Evolutionary conservation across 345 rosid genomes (phyloP).

Genomic region (Camelina hispida): DNA sequence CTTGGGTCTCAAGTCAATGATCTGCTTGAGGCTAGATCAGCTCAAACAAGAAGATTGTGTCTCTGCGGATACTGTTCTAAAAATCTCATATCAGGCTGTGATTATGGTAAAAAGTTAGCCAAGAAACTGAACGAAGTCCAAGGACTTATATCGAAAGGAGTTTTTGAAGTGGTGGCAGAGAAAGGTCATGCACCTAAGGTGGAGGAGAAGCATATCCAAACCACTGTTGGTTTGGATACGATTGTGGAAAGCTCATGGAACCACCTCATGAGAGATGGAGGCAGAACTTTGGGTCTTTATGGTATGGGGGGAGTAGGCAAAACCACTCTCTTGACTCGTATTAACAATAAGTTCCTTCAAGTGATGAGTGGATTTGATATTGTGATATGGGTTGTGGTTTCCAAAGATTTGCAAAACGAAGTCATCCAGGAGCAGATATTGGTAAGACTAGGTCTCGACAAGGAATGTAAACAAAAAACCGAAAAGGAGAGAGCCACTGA

Average conservation of each 20-base stretch:
- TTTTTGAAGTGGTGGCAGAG: background rate
- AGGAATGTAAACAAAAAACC: background rate
- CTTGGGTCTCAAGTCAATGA: background rate
- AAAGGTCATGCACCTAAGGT: background rate
- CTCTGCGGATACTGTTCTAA: background rate
- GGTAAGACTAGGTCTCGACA: background rate
- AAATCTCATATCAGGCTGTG: background rate
- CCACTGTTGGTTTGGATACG: background rate
- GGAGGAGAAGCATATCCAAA: background rate
- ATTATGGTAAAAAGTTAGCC: background rate
- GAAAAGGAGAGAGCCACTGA: background rate
- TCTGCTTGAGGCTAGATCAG: background rate
- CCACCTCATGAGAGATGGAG: background rate
- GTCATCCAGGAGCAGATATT: background rate
- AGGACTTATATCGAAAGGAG: background rate
- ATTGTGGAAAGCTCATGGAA: background rate
- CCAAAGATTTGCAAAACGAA: background rate
- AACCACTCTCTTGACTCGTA: background rate
- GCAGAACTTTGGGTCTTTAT: background rate
- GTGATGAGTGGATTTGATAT: background rate
- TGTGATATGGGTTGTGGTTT: background rate
- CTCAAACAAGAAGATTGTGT: background rate
- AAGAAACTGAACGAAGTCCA: background rate
- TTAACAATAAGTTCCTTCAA: background rate
- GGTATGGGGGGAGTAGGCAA: slow-evolving; percentile 1